A percentile compares a stretch with the other conserved stretches of the same genome.
These are phyloP conservation scores for Puccinia polysora DNA, from an alignment of 1,284 basidiomycete genomes.

Conservation along the genomic window DNA sequence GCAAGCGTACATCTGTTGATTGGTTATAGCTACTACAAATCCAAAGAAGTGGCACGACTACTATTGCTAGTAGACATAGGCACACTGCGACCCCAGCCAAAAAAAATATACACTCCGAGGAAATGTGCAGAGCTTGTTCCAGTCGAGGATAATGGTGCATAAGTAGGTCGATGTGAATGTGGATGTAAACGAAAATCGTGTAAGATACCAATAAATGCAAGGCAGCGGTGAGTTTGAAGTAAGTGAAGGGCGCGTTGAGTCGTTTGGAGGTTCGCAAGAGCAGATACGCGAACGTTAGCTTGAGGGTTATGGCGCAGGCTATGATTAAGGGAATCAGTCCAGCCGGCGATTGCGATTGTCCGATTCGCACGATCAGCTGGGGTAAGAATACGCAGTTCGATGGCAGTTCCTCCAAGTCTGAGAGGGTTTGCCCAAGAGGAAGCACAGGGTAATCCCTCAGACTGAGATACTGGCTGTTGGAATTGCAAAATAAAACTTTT, in stretches of 20 bases:
- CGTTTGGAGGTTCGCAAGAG: constrained; percentile 33
- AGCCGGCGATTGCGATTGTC: constrained; percentile 15
- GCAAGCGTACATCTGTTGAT: neutral
- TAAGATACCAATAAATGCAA: constrained; percentile 33
- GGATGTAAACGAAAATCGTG: constrained; percentile 20
- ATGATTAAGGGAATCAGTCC: constrained; percentile 26
- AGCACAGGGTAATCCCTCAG: constrained; percentile 25
- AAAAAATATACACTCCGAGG: constrained; percentile 37
- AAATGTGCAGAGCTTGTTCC: constrained; percentile 16
- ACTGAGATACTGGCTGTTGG: constrained; percentile 4
- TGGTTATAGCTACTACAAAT: constrained; percentile 36
- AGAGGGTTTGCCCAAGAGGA: neutral
- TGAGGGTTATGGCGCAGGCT: constrained; percentile 37
- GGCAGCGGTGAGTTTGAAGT: constrained; percentile 22
- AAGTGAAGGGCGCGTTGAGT: constrained; percentile 19
- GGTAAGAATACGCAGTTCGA: constrained; percentile 36
- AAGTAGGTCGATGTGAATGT: constrained; percentile 27
- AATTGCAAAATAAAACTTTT: constrained; percentile 28
- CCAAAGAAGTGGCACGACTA: constrained; percentile 41
- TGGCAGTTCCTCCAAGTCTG: constrained; percentile 20
- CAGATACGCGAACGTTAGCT: constrained; percentile 31
- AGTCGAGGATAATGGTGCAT: constrained; percentile 33
- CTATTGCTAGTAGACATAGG: constrained; percentile 22
- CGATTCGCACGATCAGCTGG: constrained; percentile 14
- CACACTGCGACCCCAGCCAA: constrained; percentile 29